Conservation (phyloP, 2,329 filamentous ascomycete genomes). For the Dothistroma septosporum region DNA sequence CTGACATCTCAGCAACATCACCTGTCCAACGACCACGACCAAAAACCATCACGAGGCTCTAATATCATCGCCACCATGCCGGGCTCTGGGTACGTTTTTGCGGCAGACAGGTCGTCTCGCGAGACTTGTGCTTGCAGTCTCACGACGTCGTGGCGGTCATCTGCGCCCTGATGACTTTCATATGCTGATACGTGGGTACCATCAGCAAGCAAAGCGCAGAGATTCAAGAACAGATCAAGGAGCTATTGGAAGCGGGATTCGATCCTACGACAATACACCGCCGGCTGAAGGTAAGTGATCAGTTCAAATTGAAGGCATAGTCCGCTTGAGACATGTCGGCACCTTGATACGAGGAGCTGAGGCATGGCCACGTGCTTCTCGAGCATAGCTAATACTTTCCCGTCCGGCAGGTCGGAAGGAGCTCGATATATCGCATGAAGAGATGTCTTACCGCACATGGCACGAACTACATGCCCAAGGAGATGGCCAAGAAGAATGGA, state of each 20-base stretch:
- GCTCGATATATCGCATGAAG: constrained; percentile 36
- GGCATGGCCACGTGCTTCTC: too few relatives aligned
- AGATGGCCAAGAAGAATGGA: constrained; percentile 34
- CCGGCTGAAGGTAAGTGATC: constrained; percentile 29
- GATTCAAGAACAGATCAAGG: constrained; percentile 32
- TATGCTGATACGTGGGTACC: constrained; percentile 7
- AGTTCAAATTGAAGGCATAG: too few relatives aligned
- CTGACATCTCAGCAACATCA: background rate
- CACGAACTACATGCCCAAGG: constrained; percentile 32
- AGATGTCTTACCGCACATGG: constrained; percentile 33
- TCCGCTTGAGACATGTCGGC: too few relatives aligned
- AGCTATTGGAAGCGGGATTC: constrained; percentile 34
- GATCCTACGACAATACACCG: constrained; percentile 35
- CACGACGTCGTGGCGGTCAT: too few relatives aligned
- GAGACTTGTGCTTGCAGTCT: too few relatives aligned
- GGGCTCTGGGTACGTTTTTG: too few relatives aligned
- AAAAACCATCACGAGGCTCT: background rate
- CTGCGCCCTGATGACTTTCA: too few relatives aligned
- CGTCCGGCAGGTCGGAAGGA: constrained; percentile 6
- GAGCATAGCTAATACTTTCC: too few relatives aligned
- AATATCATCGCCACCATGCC: background rate
- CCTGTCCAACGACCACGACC: background rate
- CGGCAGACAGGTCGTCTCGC: too few relatives aligned
- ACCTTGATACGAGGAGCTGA: too few relatives aligned
- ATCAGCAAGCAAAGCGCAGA: constrained; percentile 30